phyloP scores from a whole-genome alignment of 2,329 filamentous ascomycete species.

The Trichoderma sp. region DNA sequence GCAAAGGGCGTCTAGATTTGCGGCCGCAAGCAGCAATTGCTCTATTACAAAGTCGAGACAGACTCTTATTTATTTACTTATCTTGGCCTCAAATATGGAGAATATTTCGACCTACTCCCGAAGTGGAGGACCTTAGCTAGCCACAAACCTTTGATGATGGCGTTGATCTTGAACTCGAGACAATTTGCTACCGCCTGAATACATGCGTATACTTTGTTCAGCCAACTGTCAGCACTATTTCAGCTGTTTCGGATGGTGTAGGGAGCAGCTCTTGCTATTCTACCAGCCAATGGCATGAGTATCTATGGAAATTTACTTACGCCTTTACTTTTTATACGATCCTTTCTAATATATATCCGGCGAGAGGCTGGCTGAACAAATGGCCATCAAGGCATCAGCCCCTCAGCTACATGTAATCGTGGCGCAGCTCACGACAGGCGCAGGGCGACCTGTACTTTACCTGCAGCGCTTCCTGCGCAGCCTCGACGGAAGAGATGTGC shows the following conservation, averaged over 20 bases:
- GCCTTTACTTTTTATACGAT: background rate
- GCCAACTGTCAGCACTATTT: background rate
- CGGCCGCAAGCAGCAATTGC: background rate
- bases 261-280: background rate
- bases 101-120: no score
- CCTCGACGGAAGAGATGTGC: background rate
- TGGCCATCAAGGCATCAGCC: background rate
- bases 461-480: background rate
- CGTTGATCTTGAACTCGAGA: background rate
- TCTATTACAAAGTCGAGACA: background rate
- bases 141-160: background rate
- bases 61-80: background rate
- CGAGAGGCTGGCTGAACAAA: background rate
- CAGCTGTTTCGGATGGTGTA: background rate
- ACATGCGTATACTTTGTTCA: background rate
- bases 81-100: fast-evolving
- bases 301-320: background rate
- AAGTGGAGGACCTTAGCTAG: no score
- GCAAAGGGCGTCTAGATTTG: background rate
- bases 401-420: background rate
- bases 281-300: background rate
- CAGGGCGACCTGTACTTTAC: background rate
- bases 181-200: background rate
- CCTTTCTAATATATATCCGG: background rate
- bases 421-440: background rate